A percentile compares a stretch with the other conserved stretches of the same genome.
Evolutionary conservation across 306 rosid genomes (phyloP).

Genomic region (cucumber (Cucumis sativus)): DNA sequence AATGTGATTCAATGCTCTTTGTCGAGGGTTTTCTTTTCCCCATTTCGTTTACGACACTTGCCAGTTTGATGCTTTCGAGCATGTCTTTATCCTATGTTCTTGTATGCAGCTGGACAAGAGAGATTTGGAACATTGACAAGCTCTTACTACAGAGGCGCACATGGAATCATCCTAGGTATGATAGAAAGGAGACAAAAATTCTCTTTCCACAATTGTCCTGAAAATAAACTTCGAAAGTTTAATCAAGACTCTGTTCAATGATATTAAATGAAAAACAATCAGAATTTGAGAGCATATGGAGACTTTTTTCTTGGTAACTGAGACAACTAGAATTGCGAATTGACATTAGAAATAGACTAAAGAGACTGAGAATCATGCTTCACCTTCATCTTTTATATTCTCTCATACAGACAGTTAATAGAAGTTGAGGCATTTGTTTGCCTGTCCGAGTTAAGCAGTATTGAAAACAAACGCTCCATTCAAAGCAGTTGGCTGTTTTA

Average conservation of each 20-base stretch:
- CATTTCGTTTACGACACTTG: not conserved
- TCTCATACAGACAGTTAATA: not conserved
- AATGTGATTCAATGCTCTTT: not conserved
- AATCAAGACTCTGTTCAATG: not conserved
- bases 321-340: not conserved
- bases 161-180: conserved; percentile 91
- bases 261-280: not conserved
- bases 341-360: not conserved
- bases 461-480: not conserved
- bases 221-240: not conserved
- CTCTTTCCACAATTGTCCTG: not conserved
- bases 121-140: conserved; percentile 85
- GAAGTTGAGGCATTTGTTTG: not conserved
- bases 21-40: not conserved
- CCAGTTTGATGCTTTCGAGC: not conserved
- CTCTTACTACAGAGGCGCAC: conserved; percentile 94
- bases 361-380: not conserved
- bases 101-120: conserved; percentile 86
- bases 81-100: not conserved
- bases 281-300: not conserved
- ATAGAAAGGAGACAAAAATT: not conserved
- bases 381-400: not conserved
- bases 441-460: not conserved
- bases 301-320: not conserved
- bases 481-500: not conserved